Evolutionary conservation across 176 grass and related monocot species (phyloP).

Genomic region (Thalia dealbata): DNA sequence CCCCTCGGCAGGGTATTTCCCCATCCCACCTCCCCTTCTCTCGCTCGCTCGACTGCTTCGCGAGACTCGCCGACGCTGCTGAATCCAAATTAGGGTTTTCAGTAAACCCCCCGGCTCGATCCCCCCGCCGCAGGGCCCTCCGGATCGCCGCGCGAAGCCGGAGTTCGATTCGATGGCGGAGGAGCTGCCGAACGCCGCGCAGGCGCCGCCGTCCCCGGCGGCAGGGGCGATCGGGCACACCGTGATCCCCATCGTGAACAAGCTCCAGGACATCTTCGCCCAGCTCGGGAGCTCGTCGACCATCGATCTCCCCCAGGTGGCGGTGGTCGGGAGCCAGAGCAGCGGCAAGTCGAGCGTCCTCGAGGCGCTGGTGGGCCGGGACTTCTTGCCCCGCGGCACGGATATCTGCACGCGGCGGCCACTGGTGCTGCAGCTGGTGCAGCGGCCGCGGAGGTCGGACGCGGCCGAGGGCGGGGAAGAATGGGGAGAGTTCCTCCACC

Average conservation of each 20-base stretch:
- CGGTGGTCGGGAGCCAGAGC: constrained; percentile 76
- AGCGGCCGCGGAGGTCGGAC: constrained; percentile 16
- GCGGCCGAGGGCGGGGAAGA: constrained; percentile 30
- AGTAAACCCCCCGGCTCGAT: not conserved
- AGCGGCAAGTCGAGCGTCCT: constrained; percentile 95
- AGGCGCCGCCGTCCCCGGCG: constrained; percentile 14
- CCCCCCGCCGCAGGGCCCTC: not conserved
- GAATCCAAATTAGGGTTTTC: constrained; percentile 9
- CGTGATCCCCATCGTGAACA: constrained; percentile 60
- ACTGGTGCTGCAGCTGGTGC: constrained; percentile 79
- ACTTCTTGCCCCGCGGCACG: constrained; percentile 74
- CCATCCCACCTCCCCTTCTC: not conserved
- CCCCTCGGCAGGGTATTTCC: not conserved
- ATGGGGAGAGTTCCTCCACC: constrained; percentile 88
- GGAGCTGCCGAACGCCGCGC: constrained; percentile 4
- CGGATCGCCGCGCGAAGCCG: not conserved
- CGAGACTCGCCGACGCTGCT: not conserved
- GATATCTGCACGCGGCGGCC: constrained; percentile 79
- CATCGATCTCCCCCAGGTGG: constrained; percentile 76
- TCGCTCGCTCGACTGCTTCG: not conserved
- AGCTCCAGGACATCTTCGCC: constrained; percentile 61
- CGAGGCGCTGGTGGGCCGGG: constrained; percentile 78
- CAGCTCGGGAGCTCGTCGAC: constrained; percentile 38
- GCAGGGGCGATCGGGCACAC: constrained; percentile 28
- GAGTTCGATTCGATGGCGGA: constrained; percentile 15